Percentiles rank a stretch among this genome's conserved stretches.
These are phyloP conservation scores for Bertia moriformis DNA, from an alignment of 2,329 filamentous ascomycete genomes.

Conservation along the genomic window DNA sequence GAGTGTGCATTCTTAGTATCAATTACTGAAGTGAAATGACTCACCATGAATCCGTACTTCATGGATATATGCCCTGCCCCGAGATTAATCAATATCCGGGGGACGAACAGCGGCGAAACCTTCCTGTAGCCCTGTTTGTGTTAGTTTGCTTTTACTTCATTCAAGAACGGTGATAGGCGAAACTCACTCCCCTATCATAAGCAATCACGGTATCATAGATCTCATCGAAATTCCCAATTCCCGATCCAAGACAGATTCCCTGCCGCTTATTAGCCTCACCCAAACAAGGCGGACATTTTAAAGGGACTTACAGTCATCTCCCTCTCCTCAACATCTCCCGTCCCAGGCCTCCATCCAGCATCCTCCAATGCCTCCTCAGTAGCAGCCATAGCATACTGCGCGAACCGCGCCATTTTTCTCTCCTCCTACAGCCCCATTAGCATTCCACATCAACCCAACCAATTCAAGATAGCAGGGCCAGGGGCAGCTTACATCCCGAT, in stretches of 20 bases:
- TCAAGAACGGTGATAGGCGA: background rate
- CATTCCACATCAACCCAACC: constrained; percentile 6
- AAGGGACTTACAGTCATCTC: constrained; percentile 40
- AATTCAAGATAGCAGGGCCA: background rate
- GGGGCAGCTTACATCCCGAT: constrained; percentile 27
- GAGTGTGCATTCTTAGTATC: background rate
- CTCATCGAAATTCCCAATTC: constrained; percentile 86
- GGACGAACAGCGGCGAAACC: constrained; percentile 85
- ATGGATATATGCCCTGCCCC: constrained; percentile 91
- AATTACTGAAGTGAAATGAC: background rate
- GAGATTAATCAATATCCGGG: constrained; percentile 83
- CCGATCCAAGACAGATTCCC: constrained; percentile 84
- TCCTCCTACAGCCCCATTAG: constrained; percentile 41
- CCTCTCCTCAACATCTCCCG: constrained; percentile 42
- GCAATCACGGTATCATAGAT: constrained; percentile 71
- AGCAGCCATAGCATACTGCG: constrained; percentile 81
- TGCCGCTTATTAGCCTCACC: no score
- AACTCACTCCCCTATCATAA: constrained; percentile 56
- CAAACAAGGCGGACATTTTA: no score
- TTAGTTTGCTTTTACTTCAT: no score
- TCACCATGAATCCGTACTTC: constrained; percentile 55
- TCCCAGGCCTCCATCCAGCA: constrained; percentile 57
- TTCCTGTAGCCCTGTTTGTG: constrained; percentile 66
- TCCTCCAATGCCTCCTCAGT: constrained; percentile 74
- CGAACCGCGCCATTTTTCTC: constrained; percentile 77